phyloP scores from a whole-genome alignment of 495 filamentous ascomycete species.

The Umbilicaria muhlenbergii region DNA sequence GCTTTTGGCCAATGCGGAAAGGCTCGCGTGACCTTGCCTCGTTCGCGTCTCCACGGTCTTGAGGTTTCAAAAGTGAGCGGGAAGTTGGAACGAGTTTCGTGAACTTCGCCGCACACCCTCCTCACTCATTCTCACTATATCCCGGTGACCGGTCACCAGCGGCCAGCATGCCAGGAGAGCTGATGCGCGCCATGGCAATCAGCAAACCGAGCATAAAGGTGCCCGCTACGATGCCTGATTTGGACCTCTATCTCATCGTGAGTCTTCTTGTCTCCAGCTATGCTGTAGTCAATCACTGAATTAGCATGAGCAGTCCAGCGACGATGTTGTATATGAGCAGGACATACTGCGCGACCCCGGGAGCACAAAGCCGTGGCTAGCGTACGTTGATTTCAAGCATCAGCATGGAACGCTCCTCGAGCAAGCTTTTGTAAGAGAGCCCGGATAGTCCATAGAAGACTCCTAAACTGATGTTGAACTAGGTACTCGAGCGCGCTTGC shows the following conservation, averaged over 20 bases:
- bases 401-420: conserved; percentile 77
- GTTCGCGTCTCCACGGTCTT: too few relatives aligned
- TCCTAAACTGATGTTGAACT: background rate
- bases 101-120: too few relatives aligned
- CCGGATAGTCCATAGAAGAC: background rate
- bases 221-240: conserved; percentile 28
- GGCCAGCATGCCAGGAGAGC: conserved; percentile 46
- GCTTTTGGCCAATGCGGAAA: too few relatives aligned
- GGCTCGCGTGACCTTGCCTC: too few relatives aligned
- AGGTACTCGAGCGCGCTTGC: conserved; percentile 77
- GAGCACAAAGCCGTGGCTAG: conserved; percentile 88
- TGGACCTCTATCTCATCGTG: conserved; percentile 67
- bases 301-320: conserved; percentile 40
- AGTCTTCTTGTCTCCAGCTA: conserved; percentile 18
- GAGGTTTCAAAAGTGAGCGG: too few relatives aligned
- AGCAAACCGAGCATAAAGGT: conserved; percentile 35
- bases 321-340: conserved; percentile 91
- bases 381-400: conserved; percentile 84
- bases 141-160: conserved; percentile 20
- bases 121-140: too few relatives aligned
- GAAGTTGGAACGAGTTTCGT: too few relatives aligned
- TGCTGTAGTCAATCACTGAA: conserved; percentile 11
- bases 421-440: conserved; percentile 65
- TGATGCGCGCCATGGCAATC: conserved; percentile 38
- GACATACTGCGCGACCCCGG: conserved; percentile 77